Conservation (phyloP, 176 grass and related monocot species). For the Eremochloa ophiuroides region DNA sequence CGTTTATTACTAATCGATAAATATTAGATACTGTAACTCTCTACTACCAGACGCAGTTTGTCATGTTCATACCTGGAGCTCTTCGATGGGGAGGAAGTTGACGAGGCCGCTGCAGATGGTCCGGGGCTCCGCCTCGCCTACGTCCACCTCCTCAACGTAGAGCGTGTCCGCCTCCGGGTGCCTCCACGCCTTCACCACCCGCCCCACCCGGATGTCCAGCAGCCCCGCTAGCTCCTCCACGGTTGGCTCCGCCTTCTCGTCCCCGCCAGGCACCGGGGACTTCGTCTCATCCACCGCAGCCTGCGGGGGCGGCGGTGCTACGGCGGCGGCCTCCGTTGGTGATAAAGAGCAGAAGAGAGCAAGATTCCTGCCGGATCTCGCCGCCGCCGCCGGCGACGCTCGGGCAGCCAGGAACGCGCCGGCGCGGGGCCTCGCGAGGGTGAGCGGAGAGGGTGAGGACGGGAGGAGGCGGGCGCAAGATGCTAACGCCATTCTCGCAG, state of each 20-base stretch:
- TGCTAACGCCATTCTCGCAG: slow-evolving; percentile 31
- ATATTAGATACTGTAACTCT: not conserved
- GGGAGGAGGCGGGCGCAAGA: slow-evolving; percentile 2
- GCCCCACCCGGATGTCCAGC: slow-evolving; percentile 79
- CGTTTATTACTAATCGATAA: not conserved
- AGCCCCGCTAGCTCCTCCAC: slow-evolving; percentile 44
- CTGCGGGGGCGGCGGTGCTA: not conserved
- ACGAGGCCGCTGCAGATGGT: slow-evolving; percentile 96
- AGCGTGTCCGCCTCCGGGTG: slow-evolving; percentile 86
- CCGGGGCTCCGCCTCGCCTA: slow-evolving; percentile 74
- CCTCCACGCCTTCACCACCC: slow-evolving; percentile 76
- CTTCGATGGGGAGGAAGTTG: slow-evolving; percentile 63
- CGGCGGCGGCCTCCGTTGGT: not conserved
- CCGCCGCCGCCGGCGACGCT: not conserved
- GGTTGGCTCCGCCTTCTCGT: slow-evolving; percentile 7
- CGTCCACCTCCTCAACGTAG: slow-evolving; percentile 89
- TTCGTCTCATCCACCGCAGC: slow-evolving; percentile 7
- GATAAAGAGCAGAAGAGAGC: slow-evolving; percentile 28
- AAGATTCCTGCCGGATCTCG: slow-evolving; percentile 21
- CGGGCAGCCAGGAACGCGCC: slow-evolving; percentile 6
- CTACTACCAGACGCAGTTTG: not conserved
- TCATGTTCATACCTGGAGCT: slow-evolving; percentile 54
- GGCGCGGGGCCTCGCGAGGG: not conserved
- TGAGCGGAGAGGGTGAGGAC: slow-evolving; percentile 1
- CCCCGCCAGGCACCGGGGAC: not conserved